Percentiles rank a stretch among this genome's conserved stretches.
Conservation (phyloP, 768 basidiomycete genomes). For the Cystofilobasidium capitatum region DNA sequence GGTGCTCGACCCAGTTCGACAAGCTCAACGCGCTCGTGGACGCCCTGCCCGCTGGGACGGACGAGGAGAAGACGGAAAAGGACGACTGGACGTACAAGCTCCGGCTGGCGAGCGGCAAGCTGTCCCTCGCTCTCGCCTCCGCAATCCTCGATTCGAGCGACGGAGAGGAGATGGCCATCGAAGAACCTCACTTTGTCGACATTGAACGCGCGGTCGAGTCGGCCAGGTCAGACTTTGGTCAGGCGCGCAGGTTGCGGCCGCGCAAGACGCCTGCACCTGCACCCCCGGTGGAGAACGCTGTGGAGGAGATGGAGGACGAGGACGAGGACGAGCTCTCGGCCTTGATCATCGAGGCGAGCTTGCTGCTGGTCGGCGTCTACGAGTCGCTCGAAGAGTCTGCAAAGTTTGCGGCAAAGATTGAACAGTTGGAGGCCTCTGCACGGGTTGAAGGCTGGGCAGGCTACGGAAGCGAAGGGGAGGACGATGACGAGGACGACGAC, state of each 20-base stretch:
- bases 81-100: background rate
- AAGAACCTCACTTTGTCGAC: no score
- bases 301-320: slow-evolving; percentile 7
- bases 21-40: background rate
- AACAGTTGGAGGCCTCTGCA: background rate
- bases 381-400: background rate
- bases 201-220: background rate
- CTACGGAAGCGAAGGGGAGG: background rate
- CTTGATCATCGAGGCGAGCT: background rate
- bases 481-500: background rate
- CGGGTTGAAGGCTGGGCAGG: background rate
- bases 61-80: background rate
- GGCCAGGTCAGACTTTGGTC: background rate
- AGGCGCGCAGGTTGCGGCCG: background rate
- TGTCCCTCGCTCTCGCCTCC: no score
- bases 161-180: no score
- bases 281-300: background rate
- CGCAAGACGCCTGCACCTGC: background rate
- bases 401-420: background rate
- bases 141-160: no score
- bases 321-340: slow-evolving; percentile 19
- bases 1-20: background rate
- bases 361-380: background rate
- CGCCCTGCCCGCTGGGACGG: background rate
- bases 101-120: no score